A percentile compares a stretch with the other conserved stretches of the same genome.
phyloP scores from a whole-genome alignment of 768 basidiomycete species.

The Lyophyllum shimeji region DNA sequence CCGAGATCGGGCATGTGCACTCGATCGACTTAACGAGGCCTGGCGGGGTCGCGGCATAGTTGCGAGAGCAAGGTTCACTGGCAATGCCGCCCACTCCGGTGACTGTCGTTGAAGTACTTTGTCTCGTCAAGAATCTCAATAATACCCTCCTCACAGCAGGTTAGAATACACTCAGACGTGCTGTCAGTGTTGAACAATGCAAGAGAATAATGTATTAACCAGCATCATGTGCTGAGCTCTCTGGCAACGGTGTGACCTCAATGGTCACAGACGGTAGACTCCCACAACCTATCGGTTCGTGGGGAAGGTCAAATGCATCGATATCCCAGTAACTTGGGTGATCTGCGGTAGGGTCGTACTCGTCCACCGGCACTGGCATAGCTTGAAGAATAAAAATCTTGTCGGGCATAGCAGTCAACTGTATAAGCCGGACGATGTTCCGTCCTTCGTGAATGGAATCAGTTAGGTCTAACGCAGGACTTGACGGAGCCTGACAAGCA shows the following conservation, averaged over 20 bases:
- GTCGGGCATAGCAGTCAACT: constrained; percentile 40
- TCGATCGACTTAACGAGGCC: neutral
- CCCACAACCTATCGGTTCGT: neutral
- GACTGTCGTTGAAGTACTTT: neutral
- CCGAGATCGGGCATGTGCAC: neutral
- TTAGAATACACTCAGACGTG: neutral
- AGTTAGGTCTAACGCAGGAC: constrained; percentile 39
- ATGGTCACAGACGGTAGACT: constrained; percentile 6
- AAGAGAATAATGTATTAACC: neutral
- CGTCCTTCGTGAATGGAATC: constrained; percentile 37
- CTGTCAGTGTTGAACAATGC: neutral
- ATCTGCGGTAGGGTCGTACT: neutral
- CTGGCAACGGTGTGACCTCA: neutral
- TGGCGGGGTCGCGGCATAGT: too few relatives aligned
- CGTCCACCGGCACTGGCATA: constrained; percentile 9
- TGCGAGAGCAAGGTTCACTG: too few relatives aligned
- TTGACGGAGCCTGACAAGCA: constrained; percentile 23
- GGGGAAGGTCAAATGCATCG: neutral
- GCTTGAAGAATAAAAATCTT: constrained; percentile 46
- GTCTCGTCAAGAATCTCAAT: neutral
- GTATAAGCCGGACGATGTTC: constrained; percentile 52
- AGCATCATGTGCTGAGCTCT: neutral
- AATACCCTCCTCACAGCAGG: neutral
- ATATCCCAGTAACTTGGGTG: constrained; percentile 1
- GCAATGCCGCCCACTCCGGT: neutral